Conservation (phyloP, 306 rosid genomes). For the Cucumis cinereus region DNA sequence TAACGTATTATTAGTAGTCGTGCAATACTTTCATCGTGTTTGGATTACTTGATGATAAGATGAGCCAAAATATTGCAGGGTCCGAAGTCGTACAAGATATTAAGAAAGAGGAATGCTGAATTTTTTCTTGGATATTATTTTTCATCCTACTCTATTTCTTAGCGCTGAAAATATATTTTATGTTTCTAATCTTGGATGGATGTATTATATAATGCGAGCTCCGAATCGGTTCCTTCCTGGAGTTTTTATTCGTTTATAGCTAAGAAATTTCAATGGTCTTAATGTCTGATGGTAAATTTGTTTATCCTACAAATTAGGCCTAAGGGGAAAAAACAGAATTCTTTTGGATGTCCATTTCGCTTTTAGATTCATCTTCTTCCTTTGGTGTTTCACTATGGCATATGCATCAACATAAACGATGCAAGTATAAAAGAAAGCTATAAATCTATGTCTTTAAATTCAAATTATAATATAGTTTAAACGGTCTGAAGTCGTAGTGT, state of each 20-base stretch:
- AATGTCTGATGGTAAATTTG: too few relatives aligned
- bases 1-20: background rate
- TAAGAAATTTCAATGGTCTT: too few relatives aligned
- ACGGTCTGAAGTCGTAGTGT: too few relatives aligned
- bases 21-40: background rate
- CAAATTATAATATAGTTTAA: too few relatives aligned
- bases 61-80: slow-evolving; percentile 34
- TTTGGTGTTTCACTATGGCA: too few relatives aligned
- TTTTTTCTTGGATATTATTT: background rate
- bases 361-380: too few relatives aligned
- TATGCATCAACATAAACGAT: too few relatives aligned
- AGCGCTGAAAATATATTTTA: background rate
- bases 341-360: too few relatives aligned
- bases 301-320: too few relatives aligned
- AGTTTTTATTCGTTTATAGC: background rate
- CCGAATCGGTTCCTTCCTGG: background rate
- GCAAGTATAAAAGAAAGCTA: too few relatives aligned
- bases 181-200: background rate
- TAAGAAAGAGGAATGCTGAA: slow-evolving; percentile 10
- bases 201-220: background rate
- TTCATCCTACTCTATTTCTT: background rate
- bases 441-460: too few relatives aligned
- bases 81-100: slow-evolving; percentile 50
- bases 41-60: slow-evolving; percentile 17
- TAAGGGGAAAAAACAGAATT: too few relatives aligned